Evolutionary conservation across 139 green algal species (phyloP).

Genomic region (Pleodorina starrii): DNA sequence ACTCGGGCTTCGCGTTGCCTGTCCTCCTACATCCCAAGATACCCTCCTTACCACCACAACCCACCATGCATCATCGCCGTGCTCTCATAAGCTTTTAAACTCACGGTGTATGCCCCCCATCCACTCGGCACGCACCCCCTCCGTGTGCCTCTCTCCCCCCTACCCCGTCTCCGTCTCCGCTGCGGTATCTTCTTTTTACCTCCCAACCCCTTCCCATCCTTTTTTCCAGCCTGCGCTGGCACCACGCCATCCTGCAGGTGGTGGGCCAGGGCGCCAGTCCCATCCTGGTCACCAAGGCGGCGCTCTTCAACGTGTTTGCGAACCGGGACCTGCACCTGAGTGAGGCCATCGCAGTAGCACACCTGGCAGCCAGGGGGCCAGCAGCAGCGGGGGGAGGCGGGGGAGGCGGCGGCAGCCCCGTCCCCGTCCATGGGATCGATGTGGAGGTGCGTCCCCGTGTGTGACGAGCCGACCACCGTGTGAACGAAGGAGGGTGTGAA

Average conservation of each 20-base stretch:
- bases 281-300: not conserved
- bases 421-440: constrained; percentile 31
- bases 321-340: constrained; percentile 28
- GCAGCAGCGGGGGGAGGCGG: not conserved
- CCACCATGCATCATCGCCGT: too few species aligned
- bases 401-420: not conserved
- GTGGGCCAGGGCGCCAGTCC: not conserved
- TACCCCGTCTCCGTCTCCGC: not conserved
- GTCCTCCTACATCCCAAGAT: too few species aligned
- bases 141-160: not conserved
- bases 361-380: not conserved
- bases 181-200: too few species aligned
- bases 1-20: too few species aligned
- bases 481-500: too few species aligned
- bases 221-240: constrained; percentile 22
- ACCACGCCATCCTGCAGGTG: constrained; percentile 36
- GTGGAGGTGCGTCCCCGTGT: not conserved
- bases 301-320: constrained; percentile 37
- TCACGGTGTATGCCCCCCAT: too few species aligned
- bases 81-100: too few species aligned
- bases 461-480: too few species aligned
- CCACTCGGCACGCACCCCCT: too few species aligned
- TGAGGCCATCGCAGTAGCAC: constrained; percentile 7
- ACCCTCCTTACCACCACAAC: too few species aligned
- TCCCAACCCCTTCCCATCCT: too few species aligned